Percentiles rank a stretch among this genome's conserved stretches.
Evolutionary conservation across 371 early-diverging fungal genomes (phyloP).

Genomic region (Syncephalastrum sp.): DNA sequence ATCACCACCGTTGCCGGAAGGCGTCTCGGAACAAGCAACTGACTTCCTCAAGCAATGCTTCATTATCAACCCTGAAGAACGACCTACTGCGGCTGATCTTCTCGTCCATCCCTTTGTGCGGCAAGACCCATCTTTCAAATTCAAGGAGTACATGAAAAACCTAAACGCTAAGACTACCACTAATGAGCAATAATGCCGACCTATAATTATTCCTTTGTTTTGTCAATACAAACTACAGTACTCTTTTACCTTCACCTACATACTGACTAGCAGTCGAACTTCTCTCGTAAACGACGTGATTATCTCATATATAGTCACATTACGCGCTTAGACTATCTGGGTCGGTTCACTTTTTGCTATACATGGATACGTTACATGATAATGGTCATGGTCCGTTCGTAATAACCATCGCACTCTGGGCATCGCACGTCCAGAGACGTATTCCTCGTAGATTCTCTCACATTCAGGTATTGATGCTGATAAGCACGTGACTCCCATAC

Average conservation of each 20-base stretch:
- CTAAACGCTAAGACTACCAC: background rate
- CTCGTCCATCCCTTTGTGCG: constrained; percentile 55
- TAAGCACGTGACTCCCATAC: no score
- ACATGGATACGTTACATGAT: no score
- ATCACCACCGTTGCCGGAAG: constrained; percentile 78
- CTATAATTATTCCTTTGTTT: no score
- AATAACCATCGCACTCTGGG: no score
- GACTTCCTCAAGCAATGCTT: constrained; percentile 81
- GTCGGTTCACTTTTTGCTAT: no score
- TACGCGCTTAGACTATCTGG: no score
- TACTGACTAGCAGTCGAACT: background rate
- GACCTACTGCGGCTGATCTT: constrained; percentile 70
- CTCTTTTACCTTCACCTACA: constrained; percentile 2
- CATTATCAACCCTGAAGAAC: constrained; percentile 62
- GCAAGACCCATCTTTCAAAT: constrained; percentile 54
- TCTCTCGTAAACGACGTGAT: no score
- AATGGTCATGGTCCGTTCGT: no score
- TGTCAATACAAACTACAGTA: background rate
- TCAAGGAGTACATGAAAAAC: constrained; percentile 34
- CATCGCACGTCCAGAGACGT: no score
- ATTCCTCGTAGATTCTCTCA: no score
- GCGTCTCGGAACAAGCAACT: constrained; percentile 62
- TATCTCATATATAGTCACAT: no score
- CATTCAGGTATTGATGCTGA: no score
- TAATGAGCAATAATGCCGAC: constrained; percentile 1